These are phyloP conservation scores for Tilletia indica DNA, from an alignment of 1,284 basidiomycete species.

Conservation along the genomic window DNA sequence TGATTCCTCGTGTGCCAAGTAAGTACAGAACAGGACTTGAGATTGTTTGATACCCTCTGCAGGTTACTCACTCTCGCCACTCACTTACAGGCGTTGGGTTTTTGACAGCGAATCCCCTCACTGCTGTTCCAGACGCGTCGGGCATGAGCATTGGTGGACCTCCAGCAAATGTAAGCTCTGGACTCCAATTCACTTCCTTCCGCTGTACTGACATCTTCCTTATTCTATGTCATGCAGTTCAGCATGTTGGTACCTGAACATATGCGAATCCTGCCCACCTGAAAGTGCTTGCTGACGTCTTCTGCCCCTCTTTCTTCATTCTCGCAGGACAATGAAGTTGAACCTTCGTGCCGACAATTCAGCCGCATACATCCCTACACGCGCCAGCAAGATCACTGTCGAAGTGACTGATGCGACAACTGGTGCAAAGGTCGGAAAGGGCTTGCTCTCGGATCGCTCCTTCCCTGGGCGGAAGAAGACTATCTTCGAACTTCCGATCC, in stretches of 20 bases:
- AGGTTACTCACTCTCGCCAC: background rate
- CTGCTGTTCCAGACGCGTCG: slow-evolving; percentile 38
- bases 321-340: slow-evolving; percentile 42
- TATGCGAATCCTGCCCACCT: background rate
- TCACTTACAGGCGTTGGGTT: slow-evolving; percentile 27
- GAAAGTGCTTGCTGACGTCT: background rate
- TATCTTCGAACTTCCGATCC: slow-evolving; percentile 37
- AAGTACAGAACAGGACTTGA: slow-evolving; percentile 12
- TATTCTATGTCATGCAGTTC: background rate
- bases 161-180: slow-evolving; percentile 31
- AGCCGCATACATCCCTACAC: slow-evolving; percentile 32
- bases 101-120: slow-evolving; percentile 33
- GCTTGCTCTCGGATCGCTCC: slow-evolving; percentile 21
- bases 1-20: slow-evolving; percentile 46
- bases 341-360: slow-evolving; percentile 42
- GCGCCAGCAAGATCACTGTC: slow-evolving; percentile 30
- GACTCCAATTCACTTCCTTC: background rate
- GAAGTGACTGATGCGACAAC: slow-evolving; percentile 37
- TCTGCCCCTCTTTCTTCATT: background rate
- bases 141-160: slow-evolving; percentile 35
- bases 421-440: slow-evolving; percentile 32
- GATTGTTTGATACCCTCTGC: background rate
- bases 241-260: background rate
- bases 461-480: slow-evolving; percentile 32
- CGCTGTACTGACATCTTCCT: background rate